phyloP scores from a whole-genome alignment of 2,329 filamentous ascomycete genomes.

The Clonostachys byssicola region DNA sequence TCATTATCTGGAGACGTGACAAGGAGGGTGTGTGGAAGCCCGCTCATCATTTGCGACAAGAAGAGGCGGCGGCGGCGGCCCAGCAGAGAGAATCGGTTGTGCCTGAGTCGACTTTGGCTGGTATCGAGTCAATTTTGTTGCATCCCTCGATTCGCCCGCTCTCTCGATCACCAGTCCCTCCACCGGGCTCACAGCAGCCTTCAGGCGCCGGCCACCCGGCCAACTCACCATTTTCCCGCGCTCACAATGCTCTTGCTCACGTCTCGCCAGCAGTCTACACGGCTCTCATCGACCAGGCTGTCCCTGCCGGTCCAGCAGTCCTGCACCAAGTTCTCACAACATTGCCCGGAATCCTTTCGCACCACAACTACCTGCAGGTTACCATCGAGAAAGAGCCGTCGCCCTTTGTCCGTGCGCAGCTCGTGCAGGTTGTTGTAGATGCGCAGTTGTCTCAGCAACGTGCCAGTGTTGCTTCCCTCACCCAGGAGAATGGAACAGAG shows the following conservation, averaged over 20 bases:
- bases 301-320: conserved; percentile 43
- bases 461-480: too few relatives aligned
- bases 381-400: conserved; percentile 48
- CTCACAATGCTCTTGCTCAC: conserved; percentile 2
- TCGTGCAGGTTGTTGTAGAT: conserved; percentile 43
- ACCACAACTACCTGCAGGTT: conserved; percentile 41
- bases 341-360: conserved; percentile 41
- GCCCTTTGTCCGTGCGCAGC: conserved; percentile 38
- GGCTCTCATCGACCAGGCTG: conserved; percentile 46
- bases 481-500: too few relatives aligned
- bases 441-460: conserved; percentile 13
- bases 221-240: conserved; percentile 1
- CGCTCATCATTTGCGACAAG: conserved; percentile 70
- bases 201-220: conserved; percentile 1
- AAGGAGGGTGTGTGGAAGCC: conserved; percentile 81
- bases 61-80: conserved; percentile 58
- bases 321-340: conserved; percentile 38
- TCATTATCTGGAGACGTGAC: conserved; percentile 91
- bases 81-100: conserved; percentile 4
- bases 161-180: conserved; percentile 2
- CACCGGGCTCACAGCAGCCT: conserved; percentile 1
- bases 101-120: neutral
- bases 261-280: conserved; percentile 31
- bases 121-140: neutral
- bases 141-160: conserved; percentile 9